phyloP scores from a whole-genome alignment of 1,139 yeast genomes.

The Suhomyces wounanorum region DNA sequence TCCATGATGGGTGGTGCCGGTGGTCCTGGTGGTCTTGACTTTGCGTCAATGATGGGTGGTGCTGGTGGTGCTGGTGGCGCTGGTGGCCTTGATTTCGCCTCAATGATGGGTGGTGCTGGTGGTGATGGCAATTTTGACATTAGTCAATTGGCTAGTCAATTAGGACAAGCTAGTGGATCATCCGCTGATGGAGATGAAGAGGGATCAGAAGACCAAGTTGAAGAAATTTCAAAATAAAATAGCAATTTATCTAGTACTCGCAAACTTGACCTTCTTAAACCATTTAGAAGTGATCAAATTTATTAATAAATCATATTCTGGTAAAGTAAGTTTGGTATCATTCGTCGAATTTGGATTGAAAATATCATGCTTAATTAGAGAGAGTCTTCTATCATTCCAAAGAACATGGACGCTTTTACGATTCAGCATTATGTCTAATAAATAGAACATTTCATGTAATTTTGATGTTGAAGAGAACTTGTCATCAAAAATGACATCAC shows the following conservation, averaged over 20 bases:
- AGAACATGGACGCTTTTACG: background rate
- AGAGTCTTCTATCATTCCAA: background rate
- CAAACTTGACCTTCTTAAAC: background rate
- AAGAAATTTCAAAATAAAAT: slow-evolving; percentile 19
- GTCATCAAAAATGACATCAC: background rate
- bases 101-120: slow-evolving; percentile 26
- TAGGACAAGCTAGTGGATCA: slow-evolving; percentile 42
- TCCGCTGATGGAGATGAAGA: slow-evolving; percentile 15
- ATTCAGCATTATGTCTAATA: background rate
- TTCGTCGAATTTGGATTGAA: background rate
- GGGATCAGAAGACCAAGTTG: slow-evolving; percentile 30
- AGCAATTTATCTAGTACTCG: background rate
- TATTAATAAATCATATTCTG: background rate
- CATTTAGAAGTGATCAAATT: background rate
- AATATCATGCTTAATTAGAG: background rate
- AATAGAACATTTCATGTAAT: background rate
- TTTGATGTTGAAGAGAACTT: background rate
- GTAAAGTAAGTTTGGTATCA: background rate
- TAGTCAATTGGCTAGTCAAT: slow-evolving; percentile 45
- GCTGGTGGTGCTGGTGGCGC: slow-evolving; percentile 38
- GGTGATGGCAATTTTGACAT: slow-evolving; percentile 31
- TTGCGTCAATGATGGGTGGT: slow-evolving; percentile 28
- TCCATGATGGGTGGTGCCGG: slow-evolving; percentile 30
- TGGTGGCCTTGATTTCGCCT: slow-evolving; percentile 27
- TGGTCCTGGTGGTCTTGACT: slow-evolving; percentile 35